A percentile compares a stretch with the other conserved stretches of the same genome.
phyloP scores from a whole-genome alignment of 2,329 filamentous ascomycete species.

The Talaromyces islandicus region DNA sequence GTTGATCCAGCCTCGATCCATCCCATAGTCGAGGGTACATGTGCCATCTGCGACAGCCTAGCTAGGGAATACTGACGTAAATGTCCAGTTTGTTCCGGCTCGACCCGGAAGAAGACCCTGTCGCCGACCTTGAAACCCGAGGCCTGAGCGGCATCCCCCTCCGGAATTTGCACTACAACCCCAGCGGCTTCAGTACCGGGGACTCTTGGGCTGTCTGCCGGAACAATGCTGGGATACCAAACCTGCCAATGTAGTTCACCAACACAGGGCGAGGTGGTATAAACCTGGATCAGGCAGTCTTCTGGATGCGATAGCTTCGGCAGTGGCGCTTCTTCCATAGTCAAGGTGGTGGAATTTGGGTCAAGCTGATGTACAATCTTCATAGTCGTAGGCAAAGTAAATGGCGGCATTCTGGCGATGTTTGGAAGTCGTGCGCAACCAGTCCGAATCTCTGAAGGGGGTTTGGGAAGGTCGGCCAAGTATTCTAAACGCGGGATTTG shows the following conservation, averaged over 20 bases:
- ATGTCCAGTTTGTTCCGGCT: constrained; percentile 4
- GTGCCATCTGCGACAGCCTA: constrained; percentile 3
- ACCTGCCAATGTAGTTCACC: constrained; percentile 7
- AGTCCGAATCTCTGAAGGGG: background rate
- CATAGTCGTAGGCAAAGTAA: constrained; percentile 4
- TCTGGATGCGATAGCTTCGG: constrained; percentile 4
- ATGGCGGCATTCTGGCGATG: background rate
- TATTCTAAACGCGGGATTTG: background rate
- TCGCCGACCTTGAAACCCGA: constrained; percentile 4
- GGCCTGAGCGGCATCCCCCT: background rate
- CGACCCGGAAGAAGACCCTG: constrained; percentile 4
- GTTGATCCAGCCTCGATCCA: constrained; percentile 6
- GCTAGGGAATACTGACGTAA: constrained; percentile 5
- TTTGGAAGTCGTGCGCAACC: background rate
- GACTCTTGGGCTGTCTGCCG: background rate
- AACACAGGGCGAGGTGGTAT: constrained; percentile 6
- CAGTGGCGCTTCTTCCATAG: constrained; percentile 5
- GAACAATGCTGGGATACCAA: constrained; percentile 3
- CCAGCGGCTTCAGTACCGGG: constrained; percentile 5
- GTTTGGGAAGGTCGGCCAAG: background rate
- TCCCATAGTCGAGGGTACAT: background rate
- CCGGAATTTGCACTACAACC: constrained; percentile 3
- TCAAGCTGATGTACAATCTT: constrained; percentile 4
- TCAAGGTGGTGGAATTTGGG: constrained; percentile 3
- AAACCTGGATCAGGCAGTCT: constrained; percentile 4